Conservation (phyloP, 148 eudicot species). For the Rhododendron vialii region DNA sequence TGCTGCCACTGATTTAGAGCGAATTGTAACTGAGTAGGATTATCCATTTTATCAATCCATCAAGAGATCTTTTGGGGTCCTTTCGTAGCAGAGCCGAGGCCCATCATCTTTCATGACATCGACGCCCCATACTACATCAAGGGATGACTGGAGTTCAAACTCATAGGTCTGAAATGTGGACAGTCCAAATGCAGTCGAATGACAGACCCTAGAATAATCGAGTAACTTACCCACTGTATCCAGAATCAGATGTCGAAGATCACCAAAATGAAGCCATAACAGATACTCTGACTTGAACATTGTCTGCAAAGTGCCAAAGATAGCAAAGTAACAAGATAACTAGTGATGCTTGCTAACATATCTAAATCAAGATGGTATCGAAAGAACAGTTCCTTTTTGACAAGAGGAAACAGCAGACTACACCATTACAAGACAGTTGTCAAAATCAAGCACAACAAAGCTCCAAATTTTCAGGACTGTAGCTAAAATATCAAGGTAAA, state of each 20-base stretch:
- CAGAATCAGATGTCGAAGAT: background rate
- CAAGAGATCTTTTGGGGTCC: no score
- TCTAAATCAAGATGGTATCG: no score
- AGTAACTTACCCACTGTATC: background rate
- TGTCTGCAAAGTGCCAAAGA: background rate
- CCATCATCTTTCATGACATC: no score
- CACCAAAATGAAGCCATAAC: background rate
- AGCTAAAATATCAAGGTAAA: background rate
- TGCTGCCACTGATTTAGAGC: no score
- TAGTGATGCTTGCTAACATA: background rate
- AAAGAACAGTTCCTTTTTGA: background rate
- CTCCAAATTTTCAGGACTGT: background rate
- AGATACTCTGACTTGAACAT: background rate
- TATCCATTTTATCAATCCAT: no score
- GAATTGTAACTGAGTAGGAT: no score
- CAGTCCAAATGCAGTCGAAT: background rate
- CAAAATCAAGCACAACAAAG: background rate
- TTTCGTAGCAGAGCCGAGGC: no score
- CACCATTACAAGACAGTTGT: background rate
- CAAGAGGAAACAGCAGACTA: background rate
- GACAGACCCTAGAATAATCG: background rate
- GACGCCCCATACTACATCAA: no score
- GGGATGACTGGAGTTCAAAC: background rate
- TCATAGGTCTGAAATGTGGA: background rate
- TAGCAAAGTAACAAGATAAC: background rate